A percentile compares a stretch with the other conserved stretches of the same genome.
Evolutionary conservation across 306 rosid species (phyloP).

Genomic region (Mucuna pruriens): DNA sequence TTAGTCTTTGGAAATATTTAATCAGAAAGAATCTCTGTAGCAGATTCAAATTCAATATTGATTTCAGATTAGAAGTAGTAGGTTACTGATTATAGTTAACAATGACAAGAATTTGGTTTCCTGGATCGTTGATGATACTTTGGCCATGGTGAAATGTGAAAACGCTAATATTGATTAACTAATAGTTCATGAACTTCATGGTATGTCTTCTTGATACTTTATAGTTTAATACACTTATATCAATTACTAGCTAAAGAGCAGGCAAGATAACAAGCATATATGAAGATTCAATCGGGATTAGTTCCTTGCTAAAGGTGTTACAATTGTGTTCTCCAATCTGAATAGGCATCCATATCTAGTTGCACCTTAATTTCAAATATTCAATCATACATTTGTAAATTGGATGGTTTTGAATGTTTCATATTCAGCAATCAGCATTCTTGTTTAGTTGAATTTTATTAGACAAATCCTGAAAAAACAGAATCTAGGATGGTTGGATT

Average conservation of each 20-base stretch:
- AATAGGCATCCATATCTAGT: background rate
- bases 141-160: background rate
- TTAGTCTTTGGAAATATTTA: conserved; percentile 15
- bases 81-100: background rate
- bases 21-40: background rate
- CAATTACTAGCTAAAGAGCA: background rate
- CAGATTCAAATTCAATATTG: conserved; percentile 23
- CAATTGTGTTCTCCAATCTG: background rate
- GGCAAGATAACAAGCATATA: conserved; percentile 19
- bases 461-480: background rate
- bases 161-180: background rate
- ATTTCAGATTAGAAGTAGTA: conserved; percentile 35
- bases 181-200: conserved; percentile 24
- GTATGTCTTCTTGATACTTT: conserved; percentile 4
- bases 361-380: background rate
- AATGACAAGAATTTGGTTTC: conserved; percentile 19
- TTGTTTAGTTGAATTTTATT: background rate
- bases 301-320: background rate
- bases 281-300: conserved; percentile 5
- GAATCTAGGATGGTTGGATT: conserved; percentile 17
- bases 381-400: background rate
- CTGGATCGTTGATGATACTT: conserved; percentile 16
- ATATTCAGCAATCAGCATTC: background rate
- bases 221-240: conserved; percentile 23
- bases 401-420: conserved; percentile 12